Evolutionary conservation across 2,329 filamentous ascomycete genomes (phyloP).

Genomic region (Fusarium sp.): DNA sequence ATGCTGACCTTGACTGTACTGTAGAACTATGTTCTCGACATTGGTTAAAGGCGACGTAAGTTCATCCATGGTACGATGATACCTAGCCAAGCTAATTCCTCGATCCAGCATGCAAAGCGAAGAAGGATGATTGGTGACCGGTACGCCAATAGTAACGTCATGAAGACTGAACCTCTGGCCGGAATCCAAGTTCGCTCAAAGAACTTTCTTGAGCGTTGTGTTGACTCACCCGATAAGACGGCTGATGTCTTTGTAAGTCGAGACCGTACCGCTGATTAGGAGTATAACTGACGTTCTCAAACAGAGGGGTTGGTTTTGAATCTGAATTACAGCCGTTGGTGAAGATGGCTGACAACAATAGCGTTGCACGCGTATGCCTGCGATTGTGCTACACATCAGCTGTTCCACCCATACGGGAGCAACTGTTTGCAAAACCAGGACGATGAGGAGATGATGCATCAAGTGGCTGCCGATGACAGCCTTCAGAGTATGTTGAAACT

Average conservation of each 20-base stretch:
- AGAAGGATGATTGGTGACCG: conserved; percentile 76
- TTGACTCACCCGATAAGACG: conserved; percentile 59
- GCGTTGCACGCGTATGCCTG: conserved; percentile 76
- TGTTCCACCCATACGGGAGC: conserved; percentile 77
- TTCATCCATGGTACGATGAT: background rate
- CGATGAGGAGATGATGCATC: conserved; percentile 77
- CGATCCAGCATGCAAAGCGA: conserved; percentile 70
- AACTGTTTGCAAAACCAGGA: conserved; percentile 68
- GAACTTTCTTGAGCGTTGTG: conserved; percentile 69
- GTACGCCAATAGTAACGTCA: conserved; percentile 78
- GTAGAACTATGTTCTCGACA: conserved; percentile 73
- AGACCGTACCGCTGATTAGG: background rate
- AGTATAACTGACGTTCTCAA: conserved; percentile 22
- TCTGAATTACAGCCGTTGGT: background rate
- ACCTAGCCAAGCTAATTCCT: conserved; percentile 3
- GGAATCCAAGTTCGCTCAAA: conserved; percentile 71
- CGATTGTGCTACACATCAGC: conserved; percentile 77
- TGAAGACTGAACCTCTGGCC: conserved; percentile 67
- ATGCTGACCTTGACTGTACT: conserved; percentile 13
- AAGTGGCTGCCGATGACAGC: conserved; percentile 77
- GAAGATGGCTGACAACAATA: conserved; percentile 42
- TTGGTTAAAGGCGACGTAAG: conserved; percentile 68
- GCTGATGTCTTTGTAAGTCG: conserved; percentile 73
- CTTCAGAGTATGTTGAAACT: conserved; percentile 68
- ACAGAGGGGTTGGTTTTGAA: conserved; percentile 52